Evolutionary conservation across 139 green algal genomes (phyloP), one percentile per base, ranked within the genome.

Genomic region (Tetradesmus obliquus): DNA sequence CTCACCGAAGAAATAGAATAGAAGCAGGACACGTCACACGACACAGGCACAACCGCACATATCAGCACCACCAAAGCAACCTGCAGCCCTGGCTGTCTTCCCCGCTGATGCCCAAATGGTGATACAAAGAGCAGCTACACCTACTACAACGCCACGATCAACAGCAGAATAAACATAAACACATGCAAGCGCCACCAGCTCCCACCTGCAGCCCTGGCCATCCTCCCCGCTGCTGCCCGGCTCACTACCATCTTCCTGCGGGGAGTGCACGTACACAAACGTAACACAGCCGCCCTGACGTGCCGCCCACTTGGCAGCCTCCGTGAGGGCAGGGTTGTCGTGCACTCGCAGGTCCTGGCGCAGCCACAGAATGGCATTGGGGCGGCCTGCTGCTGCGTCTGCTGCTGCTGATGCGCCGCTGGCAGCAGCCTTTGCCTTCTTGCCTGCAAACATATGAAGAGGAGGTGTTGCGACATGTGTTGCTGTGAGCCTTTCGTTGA

Each of bases 281-380:
- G 91, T 92, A 69, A 97, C 89, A 8, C 62, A 88, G 45, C 93
- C 93, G n/a, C 91, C 87, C 2, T 87, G 20, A 22, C 57, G 15
- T 2, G 24, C 88, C 2, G 95, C 95, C 3, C 66, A 51, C 58
- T 72, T 53, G 2, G 90, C 93, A 0, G 95, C 94, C 10, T 93
- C 91, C 24, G n/a, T 60, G 12, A 97, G 86, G 12, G 94, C 93
- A 5, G 92, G 86, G 94, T 97, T 96, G 92, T 97, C 95, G 66
- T 96, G 94, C 53, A 96, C 54, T 12, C 95, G 60, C 84, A 96
- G 81, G 92, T 97, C 94, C 84, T 95, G 93, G 32, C 91, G 82
- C 24, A 95, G 87, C 91, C 93, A 95, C 66, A 95, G 57, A 5
- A 96, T 45, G 20, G 94, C 92, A 76, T 93, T 93, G 20, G 53